phyloP scores from a whole-genome alignment of 192 early-diverging fungal genomes.

The Backusella liffmaniae region DNA sequence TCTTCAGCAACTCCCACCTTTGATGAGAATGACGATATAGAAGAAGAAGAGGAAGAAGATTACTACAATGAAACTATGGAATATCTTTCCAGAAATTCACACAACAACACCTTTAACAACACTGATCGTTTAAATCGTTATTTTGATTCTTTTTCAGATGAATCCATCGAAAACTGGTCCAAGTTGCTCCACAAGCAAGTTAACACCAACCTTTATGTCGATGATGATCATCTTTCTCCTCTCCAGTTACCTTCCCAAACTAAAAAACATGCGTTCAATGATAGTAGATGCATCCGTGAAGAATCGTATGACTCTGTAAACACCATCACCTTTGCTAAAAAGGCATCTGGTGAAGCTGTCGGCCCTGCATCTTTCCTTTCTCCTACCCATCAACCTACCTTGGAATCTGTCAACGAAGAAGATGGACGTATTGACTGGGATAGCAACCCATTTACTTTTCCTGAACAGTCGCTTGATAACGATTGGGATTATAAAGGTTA shows the following conservation, averaged over 20 bases:
- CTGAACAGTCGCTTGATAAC: background rate
- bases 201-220: background rate
- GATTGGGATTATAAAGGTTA: background rate
- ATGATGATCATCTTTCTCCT: constrained; percentile 18
- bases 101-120: background rate
- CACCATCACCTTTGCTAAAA: background rate
- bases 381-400: background rate
- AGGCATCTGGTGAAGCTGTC: background rate
- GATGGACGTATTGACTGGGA: constrained; percentile 16
- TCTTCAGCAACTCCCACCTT: background rate
- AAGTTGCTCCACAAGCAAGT: background rate
- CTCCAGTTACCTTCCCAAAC: constrained; percentile 26
- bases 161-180: background rate
- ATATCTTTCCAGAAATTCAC: background rate
- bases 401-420: constrained; percentile 8
- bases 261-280: background rate
- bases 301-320: constrained; percentile 20
- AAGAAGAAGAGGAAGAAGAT: background rate
- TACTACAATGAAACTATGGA: background rate
- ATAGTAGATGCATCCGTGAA: constrained; percentile 6
- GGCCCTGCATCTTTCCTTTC: constrained; percentile 15
- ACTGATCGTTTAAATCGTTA: constrained; percentile 5
- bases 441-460: background rate
- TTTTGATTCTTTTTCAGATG: constrained; percentile 12
- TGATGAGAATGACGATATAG: background rate